phyloP scores from a whole-genome alignment of 176 grass and related monocot genomes.

The Avena insularis region DNA sequence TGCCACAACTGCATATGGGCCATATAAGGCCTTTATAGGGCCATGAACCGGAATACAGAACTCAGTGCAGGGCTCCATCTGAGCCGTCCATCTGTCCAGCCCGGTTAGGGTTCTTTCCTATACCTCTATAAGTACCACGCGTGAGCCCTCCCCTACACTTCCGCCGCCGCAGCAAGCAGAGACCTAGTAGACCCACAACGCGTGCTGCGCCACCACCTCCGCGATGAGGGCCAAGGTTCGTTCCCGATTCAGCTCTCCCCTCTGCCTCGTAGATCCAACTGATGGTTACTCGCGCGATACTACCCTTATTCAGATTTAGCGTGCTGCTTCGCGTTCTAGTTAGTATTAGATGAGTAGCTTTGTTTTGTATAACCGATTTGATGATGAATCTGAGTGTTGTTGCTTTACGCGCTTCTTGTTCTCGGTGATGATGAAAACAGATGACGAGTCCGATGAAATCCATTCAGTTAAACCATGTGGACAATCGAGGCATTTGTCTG shows the following conservation, averaged over 20 bases:
- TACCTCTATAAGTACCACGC: background rate
- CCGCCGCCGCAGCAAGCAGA: background rate
- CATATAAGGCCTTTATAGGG: background rate
- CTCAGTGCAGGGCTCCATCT: background rate
- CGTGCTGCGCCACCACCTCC: too few relatives aligned
- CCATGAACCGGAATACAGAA: background rate
- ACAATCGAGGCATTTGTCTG: constrained; percentile 79
- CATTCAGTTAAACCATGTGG: constrained; percentile 61
- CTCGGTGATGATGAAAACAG: constrained; percentile 51
- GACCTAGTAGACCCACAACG: too few relatives aligned
- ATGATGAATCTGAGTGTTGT: too few relatives aligned
- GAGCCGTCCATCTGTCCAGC: background rate
- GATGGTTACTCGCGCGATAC: too few relatives aligned
- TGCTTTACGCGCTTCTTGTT: background rate
- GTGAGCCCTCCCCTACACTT: background rate
- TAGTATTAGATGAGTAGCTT: too few relatives aligned
- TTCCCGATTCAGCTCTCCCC: too few relatives aligned
- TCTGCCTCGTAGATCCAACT: too few relatives aligned
- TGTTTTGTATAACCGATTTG: too few relatives aligned
- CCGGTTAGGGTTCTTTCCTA: background rate
- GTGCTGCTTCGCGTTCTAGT: too few relatives aligned
- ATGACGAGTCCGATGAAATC: constrained; percentile 72
- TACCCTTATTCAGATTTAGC: too few relatives aligned
- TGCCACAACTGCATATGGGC: background rate
- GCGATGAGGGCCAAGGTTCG: too few relatives aligned